phyloP scores from a whole-genome alignment of 257 asterid genomes.

The Solanum virginianum region DNA sequence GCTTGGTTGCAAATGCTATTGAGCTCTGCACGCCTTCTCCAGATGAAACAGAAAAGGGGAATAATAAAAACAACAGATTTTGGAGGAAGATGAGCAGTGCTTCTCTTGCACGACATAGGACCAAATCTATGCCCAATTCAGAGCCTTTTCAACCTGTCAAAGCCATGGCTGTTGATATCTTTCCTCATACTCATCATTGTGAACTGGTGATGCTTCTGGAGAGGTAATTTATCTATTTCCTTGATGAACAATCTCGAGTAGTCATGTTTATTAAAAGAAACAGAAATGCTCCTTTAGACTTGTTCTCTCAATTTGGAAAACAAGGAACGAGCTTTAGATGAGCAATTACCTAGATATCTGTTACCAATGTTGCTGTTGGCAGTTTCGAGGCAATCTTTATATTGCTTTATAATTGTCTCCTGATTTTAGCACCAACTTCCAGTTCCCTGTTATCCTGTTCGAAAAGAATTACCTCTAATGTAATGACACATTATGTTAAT shows the following conservation, averaged over 20 bases:
- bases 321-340: background rate
- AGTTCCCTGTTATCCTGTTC: background rate
- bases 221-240: constrained; percentile 35
- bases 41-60: constrained; percentile 44
- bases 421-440: background rate
- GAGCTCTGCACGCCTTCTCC: constrained; percentile 95
- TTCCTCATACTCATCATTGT: constrained; percentile 93
- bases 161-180: constrained; percentile 94
- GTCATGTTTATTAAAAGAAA: background rate
- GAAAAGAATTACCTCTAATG: background rate
- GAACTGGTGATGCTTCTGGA: constrained; percentile 94
- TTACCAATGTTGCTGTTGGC: background rate
- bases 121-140: constrained; percentile 87
- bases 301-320: background rate
- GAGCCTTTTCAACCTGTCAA: constrained; percentile 85
- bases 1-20: constrained; percentile 94
- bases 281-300: background rate
- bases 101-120: constrained; percentile 79
- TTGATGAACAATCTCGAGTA: background rate
- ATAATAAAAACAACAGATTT: constrained; percentile 55
- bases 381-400: background rate
- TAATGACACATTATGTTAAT: background rate
- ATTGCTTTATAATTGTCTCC: background rate
- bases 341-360: background rate
- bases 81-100: constrained; percentile 92